Conservation (phyloP, 2,329 filamentous ascomycete species). For the Fonsecaea nubica region DNA sequence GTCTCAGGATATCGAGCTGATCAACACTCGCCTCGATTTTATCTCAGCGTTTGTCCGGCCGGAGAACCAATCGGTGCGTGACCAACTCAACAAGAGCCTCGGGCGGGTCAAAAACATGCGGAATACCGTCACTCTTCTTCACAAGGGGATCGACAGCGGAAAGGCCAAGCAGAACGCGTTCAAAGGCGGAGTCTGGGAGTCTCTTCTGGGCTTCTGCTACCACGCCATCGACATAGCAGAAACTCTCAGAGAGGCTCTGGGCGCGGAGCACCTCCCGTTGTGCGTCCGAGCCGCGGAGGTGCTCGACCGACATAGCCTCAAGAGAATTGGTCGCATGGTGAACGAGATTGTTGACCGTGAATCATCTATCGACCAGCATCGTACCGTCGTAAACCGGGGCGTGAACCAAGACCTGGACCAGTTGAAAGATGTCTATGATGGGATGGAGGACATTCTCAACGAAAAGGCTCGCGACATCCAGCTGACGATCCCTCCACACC, state of each 20-base stretch:
- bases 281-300: constrained; percentile 60
- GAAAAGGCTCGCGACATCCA: constrained; percentile 70
- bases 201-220: constrained; percentile 74
- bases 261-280: constrained; percentile 49
- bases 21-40: constrained; percentile 73
- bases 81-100: constrained; percentile 66
- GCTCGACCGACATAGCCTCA: constrained; percentile 66
- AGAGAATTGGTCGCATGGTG: constrained; percentile 73
- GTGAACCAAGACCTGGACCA: constrained; percentile 77
- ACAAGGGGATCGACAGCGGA: constrained; percentile 73
- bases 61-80: constrained; percentile 67
- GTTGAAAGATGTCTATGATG: constrained; percentile 77
- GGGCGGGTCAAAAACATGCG: constrained; percentile 78
- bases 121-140: constrained; percentile 70
- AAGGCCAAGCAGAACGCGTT: constrained; percentile 61
- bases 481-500: constrained; percentile 64
- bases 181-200: constrained; percentile 73
- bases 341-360: constrained; percentile 62
- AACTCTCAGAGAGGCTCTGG: constrained; percentile 63
- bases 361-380: constrained; percentile 63
- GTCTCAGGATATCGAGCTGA: constrained; percentile 69
- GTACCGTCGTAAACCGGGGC: constrained; percentile 74
- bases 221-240: constrained; percentile 74
- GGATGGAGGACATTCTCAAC: constrained; percentile 75
- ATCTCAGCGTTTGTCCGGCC: constrained; percentile 70